Percentiles rank a stretch among this genome's conserved stretches.
These are phyloP conservation scores for Lactifluus subvellereus DNA, from an alignment of 768 basidiomycete species.

Conservation along the genomic window DNA sequence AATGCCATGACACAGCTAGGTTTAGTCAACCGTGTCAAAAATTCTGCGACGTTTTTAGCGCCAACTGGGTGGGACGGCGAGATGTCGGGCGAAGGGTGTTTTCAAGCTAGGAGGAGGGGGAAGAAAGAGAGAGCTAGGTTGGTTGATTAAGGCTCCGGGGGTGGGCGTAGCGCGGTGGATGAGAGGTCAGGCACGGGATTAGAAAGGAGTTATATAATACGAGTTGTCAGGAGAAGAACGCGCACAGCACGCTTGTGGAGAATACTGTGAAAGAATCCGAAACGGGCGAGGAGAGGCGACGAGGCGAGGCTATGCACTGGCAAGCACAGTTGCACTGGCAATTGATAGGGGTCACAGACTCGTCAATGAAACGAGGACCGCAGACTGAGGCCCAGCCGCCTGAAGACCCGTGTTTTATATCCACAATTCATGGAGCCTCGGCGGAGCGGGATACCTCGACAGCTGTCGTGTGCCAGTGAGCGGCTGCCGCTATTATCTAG, in stretches of 20 bases:
- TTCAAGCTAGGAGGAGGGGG: not conserved
- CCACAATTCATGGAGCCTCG: no score
- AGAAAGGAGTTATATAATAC: conserved; percentile 11
- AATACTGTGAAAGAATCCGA: conserved; percentile 2
- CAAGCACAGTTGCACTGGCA: not conserved
- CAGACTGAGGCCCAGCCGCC: not conserved
- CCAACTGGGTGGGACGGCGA: not conserved
- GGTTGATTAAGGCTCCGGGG: conserved; percentile 4
- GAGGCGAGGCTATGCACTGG: not conserved
- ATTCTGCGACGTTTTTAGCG: conserved; percentile 2
- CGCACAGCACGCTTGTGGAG: conserved; percentile 21
- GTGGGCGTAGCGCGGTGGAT: conserved; percentile 17
- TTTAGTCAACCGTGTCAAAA: not conserved
- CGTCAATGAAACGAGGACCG: not conserved
- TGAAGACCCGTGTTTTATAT: no score
- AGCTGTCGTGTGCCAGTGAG: not conserved
- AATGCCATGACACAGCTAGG: conserved; percentile 23
- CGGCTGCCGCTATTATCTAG: not conserved
- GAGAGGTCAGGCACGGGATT: conserved; percentile 11
- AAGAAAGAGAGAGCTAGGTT: not conserved
- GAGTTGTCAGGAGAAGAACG: not conserved
- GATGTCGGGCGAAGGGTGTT: conserved; percentile 4
- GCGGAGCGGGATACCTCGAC: not conserved
- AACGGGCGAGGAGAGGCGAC: not conserved
- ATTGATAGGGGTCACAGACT: conserved; percentile 13